Conservation (phyloP, 768 basidiomycete genomes). For the Suillus lakei region DNA sequence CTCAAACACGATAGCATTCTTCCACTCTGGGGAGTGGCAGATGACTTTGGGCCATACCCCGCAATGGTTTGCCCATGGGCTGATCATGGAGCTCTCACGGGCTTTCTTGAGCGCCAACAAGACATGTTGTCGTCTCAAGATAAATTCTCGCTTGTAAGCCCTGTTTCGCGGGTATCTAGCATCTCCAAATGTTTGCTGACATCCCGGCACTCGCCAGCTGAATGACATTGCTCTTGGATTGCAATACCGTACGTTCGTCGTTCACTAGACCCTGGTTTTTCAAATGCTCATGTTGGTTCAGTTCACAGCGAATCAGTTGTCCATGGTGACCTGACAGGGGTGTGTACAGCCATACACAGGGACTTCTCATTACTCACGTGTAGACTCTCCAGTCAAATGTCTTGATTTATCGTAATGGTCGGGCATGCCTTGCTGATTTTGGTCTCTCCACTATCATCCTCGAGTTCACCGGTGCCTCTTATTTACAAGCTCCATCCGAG, state of each 20-base stretch:
- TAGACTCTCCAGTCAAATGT: slow-evolving; percentile 13
- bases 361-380: neutral
- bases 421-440: slow-evolving; percentile 19
- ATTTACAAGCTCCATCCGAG: neutral
- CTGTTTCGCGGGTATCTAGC: neutral
- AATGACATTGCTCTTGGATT: neutral
- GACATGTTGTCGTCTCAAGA: neutral
- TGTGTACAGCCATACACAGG: neutral
- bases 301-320: neutral
- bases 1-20: neutral
- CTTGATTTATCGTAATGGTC: slow-evolving; percentile 17
- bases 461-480: slow-evolving; percentile 34
- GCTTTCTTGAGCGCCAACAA: neutral
- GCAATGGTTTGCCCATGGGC: neutral
- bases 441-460: slow-evolving; percentile 45
- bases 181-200: neutral
- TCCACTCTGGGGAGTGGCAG: neutral
- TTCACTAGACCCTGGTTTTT: neutral
- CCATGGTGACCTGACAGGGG: neutral
- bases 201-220: neutral
- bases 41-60: neutral
- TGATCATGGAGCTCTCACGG: neutral
- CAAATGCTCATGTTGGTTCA: neutral
- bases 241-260: neutral
- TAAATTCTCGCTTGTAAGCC: neutral